Evolutionary conservation across 257 asterid genomes (phyloP), one percentile per base, ranked within the genome.

Genomic region (Gentiana macrophylla): DNA sequence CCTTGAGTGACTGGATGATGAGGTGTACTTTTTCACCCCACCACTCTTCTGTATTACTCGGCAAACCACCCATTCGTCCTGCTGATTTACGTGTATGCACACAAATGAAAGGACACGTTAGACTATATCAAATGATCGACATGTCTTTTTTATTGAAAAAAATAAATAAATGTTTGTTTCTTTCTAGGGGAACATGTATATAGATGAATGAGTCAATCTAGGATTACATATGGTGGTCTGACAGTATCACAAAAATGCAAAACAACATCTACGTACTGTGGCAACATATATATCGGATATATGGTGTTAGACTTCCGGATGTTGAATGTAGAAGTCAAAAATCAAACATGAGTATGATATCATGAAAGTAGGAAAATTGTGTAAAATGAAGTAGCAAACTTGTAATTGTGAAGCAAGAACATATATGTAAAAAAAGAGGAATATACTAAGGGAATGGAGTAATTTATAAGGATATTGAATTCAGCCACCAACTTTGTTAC

Each of bases 51-150:
- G 95, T 66, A 90, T 82, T 12, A 86, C 86, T 0, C 98, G 93
- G 78, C 98, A 86, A 2, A 90, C 96, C 44, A 90, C 96, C 98
- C 97, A 90, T 69, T 90, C 96, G 70, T 86, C 94, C 68, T 86
- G 97, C 94, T 80, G 84, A 66, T 65, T 6, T 5, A 24, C 24
- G 24, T 1, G 24, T 36, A 8, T 0, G 24, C 41, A 8, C 11
- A 3, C 6, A 36, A 9, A 2, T 55, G 59, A 9, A 36, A n/a
- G 32, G 45, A 10, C 37, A 37, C 50, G 56, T 49, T 24, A 37
- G 46, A 8, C 3, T 9, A 10, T 49, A 4, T 12, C 35, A 12
- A 5, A 5, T 24, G 24, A 24, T 24, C 24, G 24, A 24, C 24
- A 24, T 24, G 24, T 24, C 24, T 24, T 24, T 24, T 24, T 24